Conservation (phyloP, 352 stramenopile species). For the Peronosclerospora sorghi region DNA sequence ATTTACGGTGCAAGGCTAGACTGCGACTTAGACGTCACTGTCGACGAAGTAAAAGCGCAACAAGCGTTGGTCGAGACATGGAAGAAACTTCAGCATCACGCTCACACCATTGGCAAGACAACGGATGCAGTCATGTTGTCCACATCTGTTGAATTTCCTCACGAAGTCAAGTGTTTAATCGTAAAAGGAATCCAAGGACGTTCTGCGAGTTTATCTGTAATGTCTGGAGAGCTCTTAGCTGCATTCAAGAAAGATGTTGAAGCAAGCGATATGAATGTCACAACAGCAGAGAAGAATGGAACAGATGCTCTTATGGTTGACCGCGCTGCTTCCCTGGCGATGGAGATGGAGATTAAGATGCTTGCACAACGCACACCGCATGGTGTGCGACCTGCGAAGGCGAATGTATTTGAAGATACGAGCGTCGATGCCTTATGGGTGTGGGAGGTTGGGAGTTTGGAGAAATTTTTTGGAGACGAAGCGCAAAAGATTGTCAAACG, state of each 20-base stretch:
- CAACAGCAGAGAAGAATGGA: neutral
- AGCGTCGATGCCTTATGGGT: constrained; percentile 63
- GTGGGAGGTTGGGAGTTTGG: constrained; percentile 72
- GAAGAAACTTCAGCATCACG: constrained; percentile 16
- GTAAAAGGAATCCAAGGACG: constrained; percentile 37
- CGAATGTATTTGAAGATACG: constrained; percentile 77
- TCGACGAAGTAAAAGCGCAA: constrained; percentile 7
- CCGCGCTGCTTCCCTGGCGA: constrained; percentile 12
- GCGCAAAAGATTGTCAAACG: constrained; percentile 67
- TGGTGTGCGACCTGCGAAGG: constrained; percentile 47
- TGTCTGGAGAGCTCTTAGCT: constrained; percentile 25
- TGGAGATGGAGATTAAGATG: constrained; percentile 86
- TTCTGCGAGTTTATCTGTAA: constrained; percentile 24
- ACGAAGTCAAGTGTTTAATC: constrained; percentile 43
- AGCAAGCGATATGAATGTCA: constrained; percentile 2
- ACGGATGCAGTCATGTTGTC: constrained; percentile 10
- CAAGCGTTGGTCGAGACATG: constrained; percentile 15
- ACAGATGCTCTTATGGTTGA: constrained; percentile 7
- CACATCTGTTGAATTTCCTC: constrained; percentile 20
- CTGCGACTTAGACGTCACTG: constrained; percentile 28
- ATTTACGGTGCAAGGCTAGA: constrained; percentile 62
- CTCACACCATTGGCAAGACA: constrained; percentile 2
- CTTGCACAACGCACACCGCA: constrained; percentile 67
- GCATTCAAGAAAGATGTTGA: constrained; percentile 18
- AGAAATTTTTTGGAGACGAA: constrained; percentile 60